Evolutionary conservation across 1,284 basidiomycete species (phyloP).

Genomic region (Fomitiporia mediterranea): DNA sequence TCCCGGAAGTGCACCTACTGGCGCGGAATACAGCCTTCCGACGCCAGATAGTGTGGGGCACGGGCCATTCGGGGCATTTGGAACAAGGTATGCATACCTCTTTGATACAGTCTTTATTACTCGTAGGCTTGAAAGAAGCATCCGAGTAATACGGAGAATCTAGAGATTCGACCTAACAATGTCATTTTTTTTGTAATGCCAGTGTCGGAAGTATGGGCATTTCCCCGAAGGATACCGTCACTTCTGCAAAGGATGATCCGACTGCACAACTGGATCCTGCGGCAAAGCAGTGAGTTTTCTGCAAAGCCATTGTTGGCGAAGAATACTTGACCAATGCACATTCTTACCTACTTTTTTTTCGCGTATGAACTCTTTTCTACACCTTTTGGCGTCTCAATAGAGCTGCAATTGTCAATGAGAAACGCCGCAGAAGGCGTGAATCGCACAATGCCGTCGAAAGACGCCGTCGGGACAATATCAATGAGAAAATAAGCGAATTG

Average conservation of each 20-base stretch:
- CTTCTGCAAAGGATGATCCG: background rate
- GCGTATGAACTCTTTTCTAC: too few relatives aligned
- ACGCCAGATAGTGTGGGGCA: slow-evolving; percentile 35
- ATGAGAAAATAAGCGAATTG: slow-evolving; percentile 88
- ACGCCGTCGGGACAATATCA: slow-evolving; percentile 84
- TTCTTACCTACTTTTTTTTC: too few relatives aligned
- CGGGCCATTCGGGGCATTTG: slow-evolving; percentile 15
- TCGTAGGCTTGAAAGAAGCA: too few relatives aligned
- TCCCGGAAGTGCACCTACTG: background rate
- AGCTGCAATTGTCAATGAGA: slow-evolving; percentile 61
- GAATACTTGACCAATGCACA: too few relatives aligned
- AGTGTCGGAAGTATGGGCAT: slow-evolving; percentile 28
- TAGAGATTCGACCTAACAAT: too few relatives aligned
- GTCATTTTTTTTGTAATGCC: slow-evolving; percentile 12
- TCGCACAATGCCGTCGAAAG: slow-evolving; percentile 91
- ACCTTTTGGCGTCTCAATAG: too few relatives aligned
- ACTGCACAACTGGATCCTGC: slow-evolving; percentile 32
- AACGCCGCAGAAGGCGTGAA: slow-evolving; percentile 72
- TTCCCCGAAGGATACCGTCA: slow-evolving; percentile 31
- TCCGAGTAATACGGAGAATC: background rate
- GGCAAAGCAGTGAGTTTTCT: slow-evolving; percentile 40
- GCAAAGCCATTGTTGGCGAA: too few relatives aligned
- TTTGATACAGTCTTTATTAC: background rate
- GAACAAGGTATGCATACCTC: slow-evolving; percentile 12
- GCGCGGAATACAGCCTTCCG: slow-evolving; percentile 34